Percentiles rank a stretch among this genome's conserved stretches.
Conservation (phyloP, 768 basidiomycete species). For the Suillus subluteus region DNA sequence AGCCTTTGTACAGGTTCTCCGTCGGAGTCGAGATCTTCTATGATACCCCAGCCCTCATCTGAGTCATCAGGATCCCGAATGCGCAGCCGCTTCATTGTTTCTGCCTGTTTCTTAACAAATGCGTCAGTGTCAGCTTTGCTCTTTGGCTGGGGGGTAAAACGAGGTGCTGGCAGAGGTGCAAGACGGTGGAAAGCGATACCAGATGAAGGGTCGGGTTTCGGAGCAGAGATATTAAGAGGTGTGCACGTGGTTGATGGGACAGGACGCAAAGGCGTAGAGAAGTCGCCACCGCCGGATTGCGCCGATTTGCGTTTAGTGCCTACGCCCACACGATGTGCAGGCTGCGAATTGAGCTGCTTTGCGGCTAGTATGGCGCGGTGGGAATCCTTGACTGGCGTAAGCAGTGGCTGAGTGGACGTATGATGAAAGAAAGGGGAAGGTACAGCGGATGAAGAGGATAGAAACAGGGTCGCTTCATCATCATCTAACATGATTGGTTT, state of each 20-base stretch:
- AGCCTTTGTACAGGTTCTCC: slow-evolving; percentile 48
- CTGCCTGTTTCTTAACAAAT: slow-evolving; percentile 55
- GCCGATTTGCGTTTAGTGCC: slow-evolving; percentile 67
- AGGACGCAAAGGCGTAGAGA: slow-evolving; percentile 59
- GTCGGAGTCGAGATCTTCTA: slow-evolving; percentile 53
- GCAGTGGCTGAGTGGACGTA: slow-evolving; percentile 52
- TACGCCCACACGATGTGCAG: slow-evolving; percentile 36
- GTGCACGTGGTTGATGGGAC: slow-evolving; percentile 30
- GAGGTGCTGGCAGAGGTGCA: slow-evolving; percentile 37
- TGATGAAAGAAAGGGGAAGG: slow-evolving; percentile 47
- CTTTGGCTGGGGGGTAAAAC: slow-evolving; percentile 36
- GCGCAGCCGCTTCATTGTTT: slow-evolving; percentile 63
- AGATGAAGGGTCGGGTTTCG: slow-evolving; percentile 36
- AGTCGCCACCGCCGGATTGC: slow-evolving; percentile 43
- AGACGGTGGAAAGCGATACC: slow-evolving; percentile 39
- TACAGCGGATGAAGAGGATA: slow-evolving; percentile 47
- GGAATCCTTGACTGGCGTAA: slow-evolving; percentile 61
- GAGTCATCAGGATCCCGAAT: slow-evolving; percentile 58
- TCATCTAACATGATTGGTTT: slow-evolving; percentile 42
- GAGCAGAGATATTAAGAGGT: slow-evolving; percentile 40
- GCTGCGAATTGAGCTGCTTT: slow-evolving; percentile 31
- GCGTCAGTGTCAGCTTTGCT: slow-evolving; percentile 41
- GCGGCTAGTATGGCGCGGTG: slow-evolving; percentile 46
- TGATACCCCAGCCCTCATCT: slow-evolving; percentile 46
- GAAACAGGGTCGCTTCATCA: slow-evolving; percentile 61